Base-by-base conservation (phyloP, 2,329 filamentous ascomycete species). In the Ampelomyces quisqualis region DNA sequence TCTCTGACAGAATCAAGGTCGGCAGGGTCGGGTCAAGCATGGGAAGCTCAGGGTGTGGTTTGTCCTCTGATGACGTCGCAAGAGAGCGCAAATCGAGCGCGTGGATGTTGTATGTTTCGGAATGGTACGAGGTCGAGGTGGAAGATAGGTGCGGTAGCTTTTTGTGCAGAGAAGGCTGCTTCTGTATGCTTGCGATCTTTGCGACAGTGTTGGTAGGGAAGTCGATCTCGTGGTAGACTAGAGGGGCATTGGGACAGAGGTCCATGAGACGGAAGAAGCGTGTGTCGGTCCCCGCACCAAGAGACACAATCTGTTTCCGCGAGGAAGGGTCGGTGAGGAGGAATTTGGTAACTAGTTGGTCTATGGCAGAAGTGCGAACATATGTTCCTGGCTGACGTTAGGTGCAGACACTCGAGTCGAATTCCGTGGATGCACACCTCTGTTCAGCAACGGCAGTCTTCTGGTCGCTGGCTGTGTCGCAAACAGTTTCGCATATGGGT, bases 251-350 rank as follows among this genome's bases (percentile, higher is more conserved):
- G 0, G 69, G 67, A 38, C 72, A 65, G 11, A 71, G 64, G 7
- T 79, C 69, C 44, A 87, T 77, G 1, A 96, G 72, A 14, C 88
- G 83, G 60, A 96, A 90, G 45, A 84, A 85, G 11, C 93, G 81
- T 5, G 93, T 97, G 64, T 98, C 93, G 8, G 90, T 95, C 17
- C 93, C 93, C 11, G 93, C 91, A 20, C 93, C 93, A 1, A 98
- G 78, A 0, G 90, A 96, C 46, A 98, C 78, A 45, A 98, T 89
- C 64, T 98, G 93, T 47, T 80, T 81, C 15, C 64, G 71, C 30
- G 70, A 47, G 2, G 57, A 38, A 18, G 59, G 53, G 34, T 60
- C n/a, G 28, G 62, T 47, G 3, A 71, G 65, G 9, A 97, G 73
- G 58, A 97, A 97, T 6, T 73, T 74, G 36, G 79, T 67, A 27